phyloP scores from a whole-genome alignment of 805 yeast genomes.

The Cyberlindnera misumaiensis region DNA sequence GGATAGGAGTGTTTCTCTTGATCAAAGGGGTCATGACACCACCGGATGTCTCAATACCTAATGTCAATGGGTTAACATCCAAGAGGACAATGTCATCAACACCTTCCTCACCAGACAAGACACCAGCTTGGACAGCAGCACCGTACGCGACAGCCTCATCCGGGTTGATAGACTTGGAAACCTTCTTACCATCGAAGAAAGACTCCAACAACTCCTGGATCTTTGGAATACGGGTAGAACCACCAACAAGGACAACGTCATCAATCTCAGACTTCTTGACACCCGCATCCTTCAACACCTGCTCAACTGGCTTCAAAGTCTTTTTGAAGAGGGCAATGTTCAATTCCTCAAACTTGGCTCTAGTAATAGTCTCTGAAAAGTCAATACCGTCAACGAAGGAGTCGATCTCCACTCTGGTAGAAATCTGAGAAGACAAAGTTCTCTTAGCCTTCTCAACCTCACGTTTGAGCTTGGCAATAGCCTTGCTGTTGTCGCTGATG shows the following conservation, averaged over 20 bases:
- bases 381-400: conserved; percentile 92
- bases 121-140: conserved; percentile 99
- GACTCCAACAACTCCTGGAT: conserved; percentile 89
- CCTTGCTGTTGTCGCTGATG: conserved; percentile 72
- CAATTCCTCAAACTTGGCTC: conserved; percentile 97
- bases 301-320: conserved; percentile 93
- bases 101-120: conserved; percentile 91
- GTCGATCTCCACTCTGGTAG: conserved; percentile 94
- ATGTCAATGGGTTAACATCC: conserved; percentile 89
- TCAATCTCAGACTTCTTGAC: conserved; percentile 80
- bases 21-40: conserved; percentile 96
- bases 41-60: conserved; percentile 96
- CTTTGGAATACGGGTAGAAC: conserved; percentile 98
- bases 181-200: conserved; percentile 90
- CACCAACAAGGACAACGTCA: conserved; percentile 97
- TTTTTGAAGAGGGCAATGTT: conserved; percentile 89
- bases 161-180: conserved; percentile 96
- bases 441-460: conserved; percentile 99
- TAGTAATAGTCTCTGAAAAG: conserved; percentile 89
- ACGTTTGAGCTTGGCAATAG: conserved; percentile 89
- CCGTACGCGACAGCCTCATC: conserved; percentile 99
- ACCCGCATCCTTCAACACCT: conserved; percentile 90
- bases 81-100: conserved; percentile 83
- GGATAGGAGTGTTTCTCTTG: conserved; percentile 91
- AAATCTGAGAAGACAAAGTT: conserved; percentile 89